Percentiles rank a stretch among this genome's conserved stretches.
phyloP scores from a whole-genome alignment of 2,329 filamentous ascomycete species.

The Diplodia mutila region DNA sequence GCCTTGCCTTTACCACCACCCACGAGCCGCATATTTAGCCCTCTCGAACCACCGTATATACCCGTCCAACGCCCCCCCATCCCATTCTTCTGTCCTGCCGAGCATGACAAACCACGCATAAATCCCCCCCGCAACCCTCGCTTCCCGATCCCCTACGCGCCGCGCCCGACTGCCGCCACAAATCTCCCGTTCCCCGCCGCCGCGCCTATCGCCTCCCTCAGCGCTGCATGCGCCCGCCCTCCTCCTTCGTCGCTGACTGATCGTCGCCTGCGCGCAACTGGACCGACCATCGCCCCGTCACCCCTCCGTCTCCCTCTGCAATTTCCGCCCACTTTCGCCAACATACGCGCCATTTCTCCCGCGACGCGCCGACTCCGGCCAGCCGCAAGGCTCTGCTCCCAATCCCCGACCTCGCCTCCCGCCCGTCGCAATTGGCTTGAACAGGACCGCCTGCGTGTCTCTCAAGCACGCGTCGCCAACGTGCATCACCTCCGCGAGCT shows the following conservation, averaged over 20 bases:
- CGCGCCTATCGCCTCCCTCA: background rate
- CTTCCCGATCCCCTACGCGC: background rate
- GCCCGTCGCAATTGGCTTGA: slow-evolving; percentile 2
- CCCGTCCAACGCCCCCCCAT: background rate
- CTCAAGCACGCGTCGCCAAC: slow-evolving; percentile 22
- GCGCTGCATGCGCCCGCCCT: background rate
- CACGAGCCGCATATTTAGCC: slow-evolving; percentile 21
- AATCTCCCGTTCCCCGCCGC: slow-evolving; percentile 9
- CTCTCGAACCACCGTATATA: slow-evolving; percentile 13
- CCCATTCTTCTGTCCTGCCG: background rate
- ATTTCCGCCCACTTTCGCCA: background rate
- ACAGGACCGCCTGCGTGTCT: slow-evolving; percentile 2
- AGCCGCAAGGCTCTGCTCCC: slow-evolving; percentile 13
- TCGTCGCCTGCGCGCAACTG: background rate
- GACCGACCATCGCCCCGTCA: background rate
- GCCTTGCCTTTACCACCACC: slow-evolving; percentile 20
- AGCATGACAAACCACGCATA: background rate
- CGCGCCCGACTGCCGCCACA: background rate
- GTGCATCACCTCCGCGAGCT: slow-evolving; percentile 26
- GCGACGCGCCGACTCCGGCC: slow-evolving; percentile 5
- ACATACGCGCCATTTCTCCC: slow-evolving; percentile 6
- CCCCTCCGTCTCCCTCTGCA: background rate
- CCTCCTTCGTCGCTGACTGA: background rate
- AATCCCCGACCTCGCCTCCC: no score
- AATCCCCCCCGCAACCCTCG: background rate